These are phyloP conservation scores for Heimioporus punctisporus DNA, from an alignment of 1,284 basidiomycete species.

Conservation along the genomic window DNA sequence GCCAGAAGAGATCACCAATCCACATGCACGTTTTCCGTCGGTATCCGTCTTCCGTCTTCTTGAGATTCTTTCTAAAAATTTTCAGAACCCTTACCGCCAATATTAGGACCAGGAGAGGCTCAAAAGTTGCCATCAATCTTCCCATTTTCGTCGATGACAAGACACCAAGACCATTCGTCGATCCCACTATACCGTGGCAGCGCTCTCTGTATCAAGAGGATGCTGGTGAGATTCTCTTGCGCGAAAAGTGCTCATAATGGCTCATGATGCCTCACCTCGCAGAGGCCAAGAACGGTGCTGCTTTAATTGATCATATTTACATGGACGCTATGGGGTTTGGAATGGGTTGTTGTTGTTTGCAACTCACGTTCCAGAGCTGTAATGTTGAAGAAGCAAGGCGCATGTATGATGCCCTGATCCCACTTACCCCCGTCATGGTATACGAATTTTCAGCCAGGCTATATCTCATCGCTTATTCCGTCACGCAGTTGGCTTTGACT, in stretches of 20 bases:
- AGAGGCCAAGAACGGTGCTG: conserved; percentile 91
- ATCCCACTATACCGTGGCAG: conserved; percentile 89
- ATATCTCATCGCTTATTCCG: conserved; percentile 6
- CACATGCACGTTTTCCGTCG: conserved; percentile 96
- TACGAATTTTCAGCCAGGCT: conserved; percentile 20
- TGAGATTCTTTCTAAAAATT: conserved; percentile 12
- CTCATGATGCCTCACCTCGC: conserved; percentile 10
- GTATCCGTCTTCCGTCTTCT: conserved; percentile 35
- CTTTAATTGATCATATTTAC: conserved; percentile 92
- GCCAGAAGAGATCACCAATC: conserved; percentile 96
- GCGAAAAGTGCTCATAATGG: conserved; percentile 7
- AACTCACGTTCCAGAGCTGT: conserved; percentile 98
- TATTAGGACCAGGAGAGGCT: conserved; percentile 88
- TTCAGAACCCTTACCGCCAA: conserved; percentile 93
- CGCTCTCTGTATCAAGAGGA: conserved; percentile 83
- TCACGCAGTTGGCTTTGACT: conserved; percentile 82
- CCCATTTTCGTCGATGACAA: conserved; percentile 91
- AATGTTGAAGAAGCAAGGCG: conserved; percentile 91
- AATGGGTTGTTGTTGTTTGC: conserved; percentile 99
- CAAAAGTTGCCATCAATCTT: conserved; percentile 96
- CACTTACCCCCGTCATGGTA: conserved; percentile 94
- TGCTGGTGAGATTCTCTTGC: conserved; percentile 46
- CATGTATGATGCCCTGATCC: conserved; percentile 95
- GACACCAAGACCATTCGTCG: conserved; percentile 90
- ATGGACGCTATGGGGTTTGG: conserved; percentile 99